Percentiles rank a stretch among this genome's conserved stretches.
Conservation (phyloP, 768 basidiomycete genomes). For the Mycena galopus region DNA sequence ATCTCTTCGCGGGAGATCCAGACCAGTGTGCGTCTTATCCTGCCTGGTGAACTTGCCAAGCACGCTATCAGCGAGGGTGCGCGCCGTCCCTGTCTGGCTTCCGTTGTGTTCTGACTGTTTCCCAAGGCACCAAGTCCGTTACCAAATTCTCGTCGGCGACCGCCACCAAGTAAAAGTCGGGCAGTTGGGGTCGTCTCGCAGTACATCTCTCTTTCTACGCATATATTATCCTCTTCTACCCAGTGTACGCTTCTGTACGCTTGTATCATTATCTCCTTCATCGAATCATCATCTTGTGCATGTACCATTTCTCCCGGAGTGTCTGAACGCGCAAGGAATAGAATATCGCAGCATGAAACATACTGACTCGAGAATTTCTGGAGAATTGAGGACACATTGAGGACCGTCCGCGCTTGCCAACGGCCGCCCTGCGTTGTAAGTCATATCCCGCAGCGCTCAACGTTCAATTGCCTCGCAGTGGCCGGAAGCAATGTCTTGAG, state of each 20-base stretch:
- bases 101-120: background rate
- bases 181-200: background rate
- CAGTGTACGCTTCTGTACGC: conserved; percentile 22
- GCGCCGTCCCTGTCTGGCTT: background rate
- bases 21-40: conserved; percentile 85
- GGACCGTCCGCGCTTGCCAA: no score
- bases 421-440: no score
- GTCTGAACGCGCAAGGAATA: no score
- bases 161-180: conserved; percentile 43
- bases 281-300: conserved; percentile 29
- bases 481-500: background rate
- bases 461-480: background rate
- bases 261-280: conserved; percentile 34
- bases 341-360: no score
- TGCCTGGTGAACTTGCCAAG: conserved; percentile 89
- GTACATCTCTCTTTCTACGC: conserved; percentile 14
- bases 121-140: conserved; percentile 31
- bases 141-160: conserved; percentile 67
- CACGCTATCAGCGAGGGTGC: conserved; percentile 91
- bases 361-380: no score
- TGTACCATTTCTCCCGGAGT: conserved; percentile 3
- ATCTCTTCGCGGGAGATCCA: conserved; percentile 95
- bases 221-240: conserved; percentile 29
- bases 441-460: no score
- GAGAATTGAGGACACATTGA: no score